These are phyloP conservation scores for Ramaria rubella DNA, from an alignment of 768 basidiomycete species.

Conservation along the genomic window DNA sequence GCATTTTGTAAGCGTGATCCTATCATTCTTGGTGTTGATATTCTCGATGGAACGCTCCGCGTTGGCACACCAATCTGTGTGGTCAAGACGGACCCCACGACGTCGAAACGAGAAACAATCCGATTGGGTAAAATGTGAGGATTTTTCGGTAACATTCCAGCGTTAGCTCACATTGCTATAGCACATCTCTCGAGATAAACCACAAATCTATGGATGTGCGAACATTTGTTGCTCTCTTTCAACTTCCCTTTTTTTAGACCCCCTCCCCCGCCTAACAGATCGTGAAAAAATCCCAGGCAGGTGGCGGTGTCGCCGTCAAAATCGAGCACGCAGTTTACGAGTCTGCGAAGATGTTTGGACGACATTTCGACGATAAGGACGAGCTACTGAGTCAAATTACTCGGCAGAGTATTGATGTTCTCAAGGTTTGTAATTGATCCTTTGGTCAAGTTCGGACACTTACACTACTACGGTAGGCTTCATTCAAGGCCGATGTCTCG, in stretches of 20 bases:
- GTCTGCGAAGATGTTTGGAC: constrained; percentile 89
- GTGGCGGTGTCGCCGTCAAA: constrained; percentile 95
- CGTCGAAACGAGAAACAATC: constrained; percentile 86
- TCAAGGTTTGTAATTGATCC: constrained; percentile 58
- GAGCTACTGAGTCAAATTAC: constrained; percentile 88
- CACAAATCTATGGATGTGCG: constrained; percentile 81
- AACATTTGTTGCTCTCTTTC: not conserved
- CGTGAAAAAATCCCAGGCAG: constrained; percentile 91
- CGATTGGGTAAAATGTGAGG: constrained; percentile 91
- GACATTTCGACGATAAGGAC: constrained; percentile 95
- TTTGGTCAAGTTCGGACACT: not conserved
- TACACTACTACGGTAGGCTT: constrained; percentile 39
- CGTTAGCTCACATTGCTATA: constrained; percentile 24
- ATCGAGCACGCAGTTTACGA: constrained; percentile 97
- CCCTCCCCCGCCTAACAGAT: constrained; percentile 53
- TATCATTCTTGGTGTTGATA: constrained; percentile 94
- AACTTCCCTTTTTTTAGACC: not conserved
- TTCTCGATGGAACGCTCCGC: constrained; percentile 85
- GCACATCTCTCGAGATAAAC: constrained; percentile 95
- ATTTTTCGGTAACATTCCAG: constrained; percentile 5
- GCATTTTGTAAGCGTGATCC: constrained; percentile 96
- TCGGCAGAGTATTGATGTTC: constrained; percentile 88
- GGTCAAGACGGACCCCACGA: constrained; percentile 81
- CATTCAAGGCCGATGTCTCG: constrained; percentile 84
- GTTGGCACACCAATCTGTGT: constrained; percentile 94